Base-by-base conservation (phyloP, 2,329 filamentous ascomycete genomes). In the Penicillium sp. region DNA sequence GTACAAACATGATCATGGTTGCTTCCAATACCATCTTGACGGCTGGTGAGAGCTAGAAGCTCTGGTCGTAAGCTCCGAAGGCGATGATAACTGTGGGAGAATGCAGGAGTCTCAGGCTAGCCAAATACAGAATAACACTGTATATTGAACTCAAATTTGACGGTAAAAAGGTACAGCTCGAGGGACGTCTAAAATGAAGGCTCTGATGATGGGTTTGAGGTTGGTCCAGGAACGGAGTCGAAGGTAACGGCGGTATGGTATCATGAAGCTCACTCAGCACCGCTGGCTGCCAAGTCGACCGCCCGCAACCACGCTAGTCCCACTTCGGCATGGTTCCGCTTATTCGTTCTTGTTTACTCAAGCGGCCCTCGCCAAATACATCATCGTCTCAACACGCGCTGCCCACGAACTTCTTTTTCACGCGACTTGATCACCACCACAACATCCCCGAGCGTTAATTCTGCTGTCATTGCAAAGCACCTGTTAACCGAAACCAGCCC, bases 21-120 rank as follows among this genome's bases (percentile, higher is more conserved):
- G 94, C 95, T 86, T 99, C 94, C 77, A 99, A 87, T 78, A 88
- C 90, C 94, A 99, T 99, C 71, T 82, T 92, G 85, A 74, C 77
- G 74, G 74, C 67, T 62, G 57, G 63, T 55, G 52, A 54, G 55
- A 56, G 56, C 40, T 52, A 33, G 52, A 26, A 54, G 47, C 59
- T 56, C 55, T 49, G 43, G 47, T 59, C 5, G 33, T 43, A 47
- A 54, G 52, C 52, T 54, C 21, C 35, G 35, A 33, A 21, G 43
- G 35, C 28, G 30, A 40, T 16, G 33, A 38, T 26, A 47, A 28
- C 18, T 18, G 11, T 11, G 12, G 46, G 7, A 18, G 33, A 24
- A 51, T 16, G 11, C 5, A 35, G 24, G 21, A 6, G 3, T n/a
- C 3, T 6, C 16, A 21, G 14, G n/a, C 12, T 21, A 28, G n/a